A percentile compares a stretch with the other conserved stretches of the same genome.
These are phyloP conservation scores for Kwoniella shivajii DNA, from an alignment of 1,284 basidiomycete genomes.

Conservation along the genomic window DNA sequence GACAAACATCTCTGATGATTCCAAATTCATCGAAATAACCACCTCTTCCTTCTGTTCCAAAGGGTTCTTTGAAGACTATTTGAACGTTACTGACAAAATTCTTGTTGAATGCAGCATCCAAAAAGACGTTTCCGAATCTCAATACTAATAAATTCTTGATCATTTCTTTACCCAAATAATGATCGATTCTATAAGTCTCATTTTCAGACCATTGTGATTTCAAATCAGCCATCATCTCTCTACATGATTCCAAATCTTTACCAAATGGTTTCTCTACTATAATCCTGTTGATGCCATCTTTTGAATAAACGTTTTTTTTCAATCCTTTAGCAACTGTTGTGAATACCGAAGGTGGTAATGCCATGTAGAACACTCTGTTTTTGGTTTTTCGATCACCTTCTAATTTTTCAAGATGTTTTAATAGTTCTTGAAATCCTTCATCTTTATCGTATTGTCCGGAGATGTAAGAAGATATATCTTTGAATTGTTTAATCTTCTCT, in stretches of 20 bases:
- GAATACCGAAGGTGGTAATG: slow-evolving; percentile 91
- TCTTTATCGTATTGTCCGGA: slow-evolving; percentile 84
- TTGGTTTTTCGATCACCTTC: slow-evolving; percentile 63
- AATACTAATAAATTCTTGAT: slow-evolving; percentile 94
- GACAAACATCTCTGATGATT: slow-evolving; percentile 92
- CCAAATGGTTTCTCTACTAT: slow-evolving; percentile 98
- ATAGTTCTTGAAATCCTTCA: slow-evolving; percentile 73
- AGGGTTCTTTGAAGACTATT: slow-evolving; percentile 98
- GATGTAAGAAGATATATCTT: slow-evolving; percentile 74
- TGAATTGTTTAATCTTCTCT: slow-evolving; percentile 76
- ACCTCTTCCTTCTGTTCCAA: slow-evolving; percentile 93
- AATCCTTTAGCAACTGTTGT: slow-evolving; percentile 80
- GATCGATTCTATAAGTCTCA: slow-evolving; percentile 96
- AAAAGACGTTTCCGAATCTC: slow-evolving; percentile 87
- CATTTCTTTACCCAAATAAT: slow-evolving; percentile 99
- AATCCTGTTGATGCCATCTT: slow-evolving; percentile 77
- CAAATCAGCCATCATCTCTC: slow-evolving; percentile 73
- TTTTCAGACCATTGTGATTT: slow-evolving; percentile 90
- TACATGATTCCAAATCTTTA: slow-evolving; percentile 85
- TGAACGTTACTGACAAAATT: slow-evolving; percentile 93
- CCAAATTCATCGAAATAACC: slow-evolving; percentile 99
- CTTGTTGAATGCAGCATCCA: slow-evolving; percentile 87
- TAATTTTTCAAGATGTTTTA: slow-evolving; percentile 72
- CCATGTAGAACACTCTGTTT: slow-evolving; percentile 89
- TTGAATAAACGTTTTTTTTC: slow-evolving; percentile 75